These are phyloP conservation scores for Hyphopichia burtonii DNA, from an alignment of 1,139 yeast species.

Conservation along the genomic window DNA sequence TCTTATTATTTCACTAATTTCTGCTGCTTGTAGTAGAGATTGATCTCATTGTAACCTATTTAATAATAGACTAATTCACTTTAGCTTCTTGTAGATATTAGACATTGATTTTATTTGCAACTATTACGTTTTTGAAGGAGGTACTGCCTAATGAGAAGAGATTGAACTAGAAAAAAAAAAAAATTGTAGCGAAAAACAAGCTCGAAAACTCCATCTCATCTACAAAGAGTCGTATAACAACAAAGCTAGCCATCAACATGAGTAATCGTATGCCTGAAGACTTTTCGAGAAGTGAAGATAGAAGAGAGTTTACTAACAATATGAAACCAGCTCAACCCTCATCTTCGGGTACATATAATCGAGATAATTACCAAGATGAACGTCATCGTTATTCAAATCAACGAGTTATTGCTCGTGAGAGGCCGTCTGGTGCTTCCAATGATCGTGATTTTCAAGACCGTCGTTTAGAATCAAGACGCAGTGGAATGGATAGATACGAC, in stretches of 20 bases:
- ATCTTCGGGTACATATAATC: constrained; percentile 1
- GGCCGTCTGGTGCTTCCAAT: background rate
- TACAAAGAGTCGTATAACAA: too few relatives aligned
- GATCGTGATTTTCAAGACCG: constrained; percentile 3
- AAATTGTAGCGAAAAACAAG: background rate
- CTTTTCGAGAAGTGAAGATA: background rate
- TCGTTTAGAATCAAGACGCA: constrained; percentile 2
- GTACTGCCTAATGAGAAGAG: too few relatives aligned
- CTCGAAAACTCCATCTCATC: too few relatives aligned
- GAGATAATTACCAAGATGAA: background rate
- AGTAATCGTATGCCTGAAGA: background rate
- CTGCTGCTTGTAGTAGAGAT: too few relatives aligned
- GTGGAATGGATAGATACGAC: constrained; percentile 2
- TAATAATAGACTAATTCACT: too few relatives aligned
- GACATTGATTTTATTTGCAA: too few relatives aligned
- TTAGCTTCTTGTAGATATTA: too few relatives aligned
- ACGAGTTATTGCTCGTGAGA: constrained; percentile 1
- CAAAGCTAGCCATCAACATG: background rate
- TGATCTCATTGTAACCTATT: too few relatives aligned
- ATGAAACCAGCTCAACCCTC: background rate
- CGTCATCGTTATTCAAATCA: background rate
- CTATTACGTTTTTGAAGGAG: too few relatives aligned
- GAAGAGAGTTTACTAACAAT: background rate
- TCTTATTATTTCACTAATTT: too few relatives aligned
- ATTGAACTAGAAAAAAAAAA: background rate